These are phyloP conservation scores for Stygiomarasmius scandens DNA, from an alignment of 1,284 basidiomycete species.

Conservation along the genomic window DNA sequence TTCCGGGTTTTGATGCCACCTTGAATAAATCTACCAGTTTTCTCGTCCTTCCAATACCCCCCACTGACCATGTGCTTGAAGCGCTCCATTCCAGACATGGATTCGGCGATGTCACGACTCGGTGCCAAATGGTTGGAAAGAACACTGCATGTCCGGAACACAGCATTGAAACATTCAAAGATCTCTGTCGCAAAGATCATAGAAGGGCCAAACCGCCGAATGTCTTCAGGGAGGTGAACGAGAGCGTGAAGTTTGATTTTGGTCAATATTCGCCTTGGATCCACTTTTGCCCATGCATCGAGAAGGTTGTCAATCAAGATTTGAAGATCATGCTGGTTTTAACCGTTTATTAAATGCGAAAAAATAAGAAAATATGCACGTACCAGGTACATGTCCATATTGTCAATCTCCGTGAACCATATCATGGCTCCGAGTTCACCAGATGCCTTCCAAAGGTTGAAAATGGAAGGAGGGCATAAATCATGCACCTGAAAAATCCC, in stretches of 20 bases:
- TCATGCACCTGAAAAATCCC: constrained; percentile 35
- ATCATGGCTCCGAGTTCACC: constrained; percentile 29
- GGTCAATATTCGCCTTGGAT: constrained; percentile 33
- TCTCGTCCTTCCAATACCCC: constrained; percentile 27
- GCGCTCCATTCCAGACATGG: constrained; percentile 29
- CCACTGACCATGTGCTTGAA: constrained; percentile 33
- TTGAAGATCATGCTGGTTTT: background rate
- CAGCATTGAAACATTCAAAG: constrained; percentile 38
- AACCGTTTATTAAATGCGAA: background rate
- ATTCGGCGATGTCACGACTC: constrained; percentile 38
- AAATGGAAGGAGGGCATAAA: background rate
- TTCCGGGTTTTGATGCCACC: constrained; percentile 19
- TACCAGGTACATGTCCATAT: constrained; percentile 31
- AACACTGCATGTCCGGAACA: constrained; percentile 37
- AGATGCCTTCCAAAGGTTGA: constrained; percentile 25
- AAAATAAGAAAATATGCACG: constrained; percentile 2
- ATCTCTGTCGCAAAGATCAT: constrained; percentile 35
- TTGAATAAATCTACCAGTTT: constrained; percentile 17
- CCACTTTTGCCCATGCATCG: constrained; percentile 28
- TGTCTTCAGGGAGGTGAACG: constrained; percentile 34
- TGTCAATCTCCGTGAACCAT: constrained; percentile 31
- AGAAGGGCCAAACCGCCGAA: constrained; percentile 35
- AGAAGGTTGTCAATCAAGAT: constrained; percentile 35
- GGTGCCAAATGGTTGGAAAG: constrained; percentile 39
- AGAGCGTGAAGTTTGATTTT: constrained; percentile 42